Evolutionary conservation across 2,329 filamentous ascomycete genomes (phyloP).

Genomic region (Pestalotiopsis sp.): DNA sequence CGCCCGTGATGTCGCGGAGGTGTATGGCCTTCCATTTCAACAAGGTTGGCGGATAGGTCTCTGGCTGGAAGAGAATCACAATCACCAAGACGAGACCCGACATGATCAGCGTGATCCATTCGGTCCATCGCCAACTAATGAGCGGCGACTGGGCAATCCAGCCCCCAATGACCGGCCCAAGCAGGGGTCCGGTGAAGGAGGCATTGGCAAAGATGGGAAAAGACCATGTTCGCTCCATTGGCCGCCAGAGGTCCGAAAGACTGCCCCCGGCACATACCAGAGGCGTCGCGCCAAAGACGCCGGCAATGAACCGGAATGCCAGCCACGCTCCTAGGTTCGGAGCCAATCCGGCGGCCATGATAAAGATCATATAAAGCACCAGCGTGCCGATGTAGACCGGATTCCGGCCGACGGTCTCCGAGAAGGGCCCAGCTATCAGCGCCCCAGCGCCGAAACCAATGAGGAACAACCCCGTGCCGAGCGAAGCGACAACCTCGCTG

Average conservation of each 20-base stretch:
- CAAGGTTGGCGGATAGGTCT: conserved; percentile 33
- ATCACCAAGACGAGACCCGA: conserved; percentile 21
- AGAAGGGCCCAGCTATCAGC: conserved; percentile 39
- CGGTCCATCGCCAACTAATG: conserved; percentile 35
- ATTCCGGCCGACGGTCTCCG: conserved; percentile 41
- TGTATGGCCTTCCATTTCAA: conserved; percentile 30
- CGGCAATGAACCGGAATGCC: conserved; percentile 51
- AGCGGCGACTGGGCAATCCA: conserved; percentile 16
- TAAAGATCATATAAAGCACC: conserved; percentile 27
- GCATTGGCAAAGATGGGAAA: conserved; percentile 30
- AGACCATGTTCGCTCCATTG: conserved; percentile 24
- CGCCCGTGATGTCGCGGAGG: conserved; percentile 27
- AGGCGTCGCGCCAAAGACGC: conserved; percentile 48
- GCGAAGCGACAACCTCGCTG: conserved; percentile 15
- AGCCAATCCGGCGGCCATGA: conserved; percentile 45
- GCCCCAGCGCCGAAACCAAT: conserved; percentile 40
- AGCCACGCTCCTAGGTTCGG: conserved; percentile 46
- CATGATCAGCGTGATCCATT: conserved; percentile 39
- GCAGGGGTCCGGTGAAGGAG: conserved; percentile 25
- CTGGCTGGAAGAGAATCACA: conserved; percentile 28
- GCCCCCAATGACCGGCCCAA: conserved; percentile 33
- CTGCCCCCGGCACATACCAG: conserved; percentile 45
- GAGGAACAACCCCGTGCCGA: conserved; percentile 35
- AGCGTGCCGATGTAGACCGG: conserved; percentile 39
- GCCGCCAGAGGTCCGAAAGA: conserved; percentile 41